These are phyloP conservation scores for Scheffersomyces quercinus DNA, from an alignment of 1,139 yeast species.

Conservation along the genomic window DNA sequence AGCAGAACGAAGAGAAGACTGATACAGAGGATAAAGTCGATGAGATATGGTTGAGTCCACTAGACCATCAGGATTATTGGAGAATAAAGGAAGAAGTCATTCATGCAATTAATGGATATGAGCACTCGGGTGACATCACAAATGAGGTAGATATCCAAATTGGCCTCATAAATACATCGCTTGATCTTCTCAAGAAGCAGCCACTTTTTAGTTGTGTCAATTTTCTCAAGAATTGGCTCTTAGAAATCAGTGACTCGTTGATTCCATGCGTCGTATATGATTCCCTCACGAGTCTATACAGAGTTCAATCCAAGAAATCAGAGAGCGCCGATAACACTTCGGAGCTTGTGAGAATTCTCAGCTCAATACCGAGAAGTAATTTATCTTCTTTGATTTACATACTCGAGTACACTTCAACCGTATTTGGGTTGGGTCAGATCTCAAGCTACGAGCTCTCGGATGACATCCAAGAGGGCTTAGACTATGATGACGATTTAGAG, in stretches of 20 bases:
- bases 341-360: conserved; percentile 28
- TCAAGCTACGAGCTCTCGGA: conserved; percentile 34
- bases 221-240: conserved; percentile 43
- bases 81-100: conserved; percentile 32
- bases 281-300: conserved; percentile 28
- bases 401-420: conserved; percentile 35
- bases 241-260: conserved; percentile 44
- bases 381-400: conserved; percentile 38
- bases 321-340: conserved; percentile 7
- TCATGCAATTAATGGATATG: conserved; percentile 21
- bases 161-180: no score
- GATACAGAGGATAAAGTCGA: conserved; percentile 7
- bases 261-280: conserved; percentile 48
- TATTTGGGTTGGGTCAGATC: conserved; percentile 25
- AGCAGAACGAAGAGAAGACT: conserved; percentile 20
- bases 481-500: conserved; percentile 7
- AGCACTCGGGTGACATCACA: conserved; percentile 7
- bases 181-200: conserved; percentile 6
- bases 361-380: conserved; percentile 44
- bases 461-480: conserved; percentile 17
- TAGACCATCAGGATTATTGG: conserved; percentile 39
- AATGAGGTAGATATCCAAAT: no score
- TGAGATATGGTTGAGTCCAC: conserved; percentile 31
- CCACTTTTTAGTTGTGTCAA: conserved; percentile 17
- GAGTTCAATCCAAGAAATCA: conserved; percentile 1